These are phyloP conservation scores for Neostapfia colusana DNA, from an alignment of 176 grass and related monocot genomes.

Conservation along the genomic window DNA sequence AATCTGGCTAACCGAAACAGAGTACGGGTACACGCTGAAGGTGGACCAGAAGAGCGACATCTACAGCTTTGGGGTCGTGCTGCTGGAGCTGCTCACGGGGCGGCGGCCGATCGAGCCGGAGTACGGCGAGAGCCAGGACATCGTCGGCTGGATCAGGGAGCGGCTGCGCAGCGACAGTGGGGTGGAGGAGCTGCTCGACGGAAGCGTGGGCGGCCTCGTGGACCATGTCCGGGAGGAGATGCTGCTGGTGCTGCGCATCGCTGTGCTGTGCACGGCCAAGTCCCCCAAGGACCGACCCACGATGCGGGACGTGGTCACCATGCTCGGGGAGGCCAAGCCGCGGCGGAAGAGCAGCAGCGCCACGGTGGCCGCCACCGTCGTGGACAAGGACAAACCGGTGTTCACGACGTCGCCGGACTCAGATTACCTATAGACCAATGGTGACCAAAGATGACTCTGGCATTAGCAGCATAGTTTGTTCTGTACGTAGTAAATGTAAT, in stretches of 20 bases:
- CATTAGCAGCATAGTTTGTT: neutral
- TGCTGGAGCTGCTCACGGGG: conserved; percentile 93
- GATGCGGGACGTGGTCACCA: conserved; percentile 90
- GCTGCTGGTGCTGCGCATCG: conserved; percentile 82
- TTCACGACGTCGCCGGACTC: conserved; percentile 82
- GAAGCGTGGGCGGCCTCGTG: conserved; percentile 51
- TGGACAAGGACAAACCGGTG: conserved; percentile 86
- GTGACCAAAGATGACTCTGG: neutral
- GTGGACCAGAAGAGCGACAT: conserved; percentile 97
- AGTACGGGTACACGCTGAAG: conserved; percentile 91
- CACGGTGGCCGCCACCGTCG: conserved; percentile 47
- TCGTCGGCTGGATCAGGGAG: conserved; percentile 83
- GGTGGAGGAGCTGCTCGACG: conserved; percentile 82
- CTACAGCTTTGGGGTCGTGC: conserved; percentile 86
- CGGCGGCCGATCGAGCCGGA: conserved; percentile 72
- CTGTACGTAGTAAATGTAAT: conserved; percentile 45
- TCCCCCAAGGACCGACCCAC: conserved; percentile 84
- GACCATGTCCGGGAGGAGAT: conserved; percentile 94
- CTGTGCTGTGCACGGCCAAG: conserved; percentile 86
- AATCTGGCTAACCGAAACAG: conserved; percentile 28
- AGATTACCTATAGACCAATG: conserved; percentile 48
- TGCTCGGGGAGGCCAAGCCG: conserved; percentile 91
- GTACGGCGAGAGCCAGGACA: conserved; percentile 72
- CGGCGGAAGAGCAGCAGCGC: conserved; percentile 84
- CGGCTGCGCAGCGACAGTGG: conserved; percentile 57